Base-by-base conservation (phyloP, 768 basidiomycete genomes). In the Phaeotremella skinneri region DNA sequence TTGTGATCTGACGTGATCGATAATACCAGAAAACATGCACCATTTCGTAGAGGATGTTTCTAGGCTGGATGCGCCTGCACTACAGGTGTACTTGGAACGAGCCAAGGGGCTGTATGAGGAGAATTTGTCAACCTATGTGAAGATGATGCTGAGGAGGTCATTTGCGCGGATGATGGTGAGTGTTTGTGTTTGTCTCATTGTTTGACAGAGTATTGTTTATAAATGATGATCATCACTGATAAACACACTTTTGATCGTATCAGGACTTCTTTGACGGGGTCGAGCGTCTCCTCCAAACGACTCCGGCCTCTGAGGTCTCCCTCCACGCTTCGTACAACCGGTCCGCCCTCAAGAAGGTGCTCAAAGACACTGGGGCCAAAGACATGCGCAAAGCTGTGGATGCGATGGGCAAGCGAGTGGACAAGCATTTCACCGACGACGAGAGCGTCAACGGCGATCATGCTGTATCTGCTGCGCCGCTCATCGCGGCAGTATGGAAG, bases 241-340 rank as follows among this genome's bases (percentile, higher is more conserved):
- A 13, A 7, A 9, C 43, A 6, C 13, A 45, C 11, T 2, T 1
- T 29, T 43, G 11, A n/a, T n/a, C n/a, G n/a, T n/a, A n/a, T 17
- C 74, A 96, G 93, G 94, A 97, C 75, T 96, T 88, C 77, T 96
- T 97, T 66, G 90, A 96, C 47, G 91, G 89, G 4, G 81, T 96
- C 37, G 91, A 97, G 69, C 85, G 87, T n/a, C 81, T 91, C 13
- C 80, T 94, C 30, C 86, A 88, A 74, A 87, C 86, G 3, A 87
- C 87, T 1, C 84, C 87, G 9, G 82, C 90, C 0, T 81, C 81
- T 27, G 91, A 94, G 66, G 83, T 97, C 21, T 78, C 85, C 6
- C 83, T 85, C 52, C 91, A 87, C 73, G 80, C 82, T 59, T 85
- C 81, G 47, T 96, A 89, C 76, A 90, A 81, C 69, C 85, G 86